phyloP scores from a whole-genome alignment of 805 yeast species.

The Sporopachydermia quercuum region DNA sequence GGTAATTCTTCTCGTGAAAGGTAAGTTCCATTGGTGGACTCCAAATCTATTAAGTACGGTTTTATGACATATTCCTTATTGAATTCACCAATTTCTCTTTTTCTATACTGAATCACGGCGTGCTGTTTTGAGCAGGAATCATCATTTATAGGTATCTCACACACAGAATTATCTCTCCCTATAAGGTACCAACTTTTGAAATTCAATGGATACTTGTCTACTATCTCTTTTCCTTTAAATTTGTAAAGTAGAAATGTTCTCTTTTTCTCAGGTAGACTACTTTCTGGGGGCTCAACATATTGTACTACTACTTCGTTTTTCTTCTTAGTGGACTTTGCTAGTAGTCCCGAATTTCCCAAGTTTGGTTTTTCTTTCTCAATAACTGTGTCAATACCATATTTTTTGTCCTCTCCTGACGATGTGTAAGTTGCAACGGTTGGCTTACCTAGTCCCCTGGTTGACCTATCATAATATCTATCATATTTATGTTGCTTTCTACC shows the following conservation, averaged over 20 bases:
- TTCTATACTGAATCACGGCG: slow-evolving; percentile 24
- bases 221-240: slow-evolving; percentile 15
- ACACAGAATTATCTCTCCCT: slow-evolving; percentile 23
- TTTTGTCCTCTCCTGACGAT: too few species aligned
- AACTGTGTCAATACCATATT: too few species aligned
- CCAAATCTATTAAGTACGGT: slow-evolving; percentile 24
- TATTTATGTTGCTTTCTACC: too few species aligned
- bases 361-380: slow-evolving; percentile 16
- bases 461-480: too few species aligned
- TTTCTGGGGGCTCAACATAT: slow-evolving; percentile 20
- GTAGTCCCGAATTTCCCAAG: slow-evolving; percentile 27
- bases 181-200: slow-evolving; percentile 18
- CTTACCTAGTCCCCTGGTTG: too few species aligned
- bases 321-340: slow-evolving; percentile 20
- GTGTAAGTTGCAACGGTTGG: too few species aligned
- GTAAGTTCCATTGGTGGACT: slow-evolving; percentile 24
- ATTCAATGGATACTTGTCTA: slow-evolving; percentile 13
- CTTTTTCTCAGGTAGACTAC: slow-evolving; percentile 12
- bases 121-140: slow-evolving; percentile 27
- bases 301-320: slow-evolving; percentile 22
- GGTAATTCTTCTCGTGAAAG: slow-evolving; percentile 22
- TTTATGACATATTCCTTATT: slow-evolving; percentile 8
- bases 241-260: slow-evolving; percentile 17
- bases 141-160: slow-evolving; percentile 22
- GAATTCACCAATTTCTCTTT: neutral